Base-by-base conservation (phyloP, 1,139 yeast species). In the Sugiyamaella grinbergsii region DNA sequence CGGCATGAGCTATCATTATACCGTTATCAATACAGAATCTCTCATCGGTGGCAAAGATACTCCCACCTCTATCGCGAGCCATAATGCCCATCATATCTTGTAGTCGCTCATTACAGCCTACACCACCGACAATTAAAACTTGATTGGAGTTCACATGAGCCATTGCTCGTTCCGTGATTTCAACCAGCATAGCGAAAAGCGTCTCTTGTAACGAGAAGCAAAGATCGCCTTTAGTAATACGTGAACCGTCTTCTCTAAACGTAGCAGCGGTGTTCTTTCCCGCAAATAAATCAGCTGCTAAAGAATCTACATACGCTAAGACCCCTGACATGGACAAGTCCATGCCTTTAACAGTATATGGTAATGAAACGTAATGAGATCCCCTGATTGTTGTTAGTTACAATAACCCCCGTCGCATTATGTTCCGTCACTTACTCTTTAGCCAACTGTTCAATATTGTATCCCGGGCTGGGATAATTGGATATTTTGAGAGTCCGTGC, bases 1-100 rank as follows among this genome's bases (percentile, higher is more conserved):
- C 99, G 0, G 98, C 98, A 66, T 93, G 99, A 1, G 98, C 98
- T 64, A 93, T 93, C 99, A 93, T 93, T 44, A 93, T 93, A 8
- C 98, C 98, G 64, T 93, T 93, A 66, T 93, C 98, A 48, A 93
- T 93, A 70, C 98, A 93, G 66, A 93, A 93, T 55, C 98, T 73
- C 65, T 93, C 98, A 68, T 93, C 99, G 0, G 98, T 94, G 11
- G 99, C 97, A 66, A 76, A 88, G 3, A 93, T 84, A 29, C 80
- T 78, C 0, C 98, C 98, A 57, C 85, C 82, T 55, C 99, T 75
- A 62, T 90, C 98, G 38, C 78, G 69, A 13, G 94, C 95, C 99
- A 93, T 94, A 42, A 79, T 71, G 28, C 79, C 87, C 99, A 93
- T 93, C 98, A 94, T 94, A 61, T 88, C 85, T 66, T 93, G 99